A percentile compares a stretch with the other conserved stretches of the same genome.
phyloP scores from a whole-genome alignment of 176 grass and related monocot genomes.

The Secale cereale region DNA sequence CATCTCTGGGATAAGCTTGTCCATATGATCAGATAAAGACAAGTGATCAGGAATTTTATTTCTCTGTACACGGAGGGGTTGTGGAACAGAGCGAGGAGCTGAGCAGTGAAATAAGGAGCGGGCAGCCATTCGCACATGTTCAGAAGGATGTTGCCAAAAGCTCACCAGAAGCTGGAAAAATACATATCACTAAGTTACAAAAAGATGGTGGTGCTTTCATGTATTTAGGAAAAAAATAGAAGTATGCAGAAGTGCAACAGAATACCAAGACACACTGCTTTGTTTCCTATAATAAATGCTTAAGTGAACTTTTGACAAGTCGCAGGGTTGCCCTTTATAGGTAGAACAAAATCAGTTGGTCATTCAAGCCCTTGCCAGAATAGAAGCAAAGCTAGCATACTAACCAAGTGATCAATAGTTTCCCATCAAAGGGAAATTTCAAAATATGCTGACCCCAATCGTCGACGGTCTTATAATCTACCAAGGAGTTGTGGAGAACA shows the following conservation, averaged over 20 bases:
- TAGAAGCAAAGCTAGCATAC: background rate
- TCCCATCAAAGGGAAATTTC: background rate
- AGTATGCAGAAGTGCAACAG: background rate
- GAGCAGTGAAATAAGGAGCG: constrained; percentile 96
- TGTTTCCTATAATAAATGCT: background rate
- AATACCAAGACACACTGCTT: background rate
- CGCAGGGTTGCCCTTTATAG: background rate
- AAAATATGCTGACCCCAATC: background rate
- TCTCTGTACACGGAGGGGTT: constrained; percentile 61
- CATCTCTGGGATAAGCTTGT: constrained; percentile 18
- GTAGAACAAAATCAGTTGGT: background rate
- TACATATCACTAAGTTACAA: background rate
- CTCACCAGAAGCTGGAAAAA: constrained; percentile 87
- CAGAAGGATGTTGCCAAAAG: constrained; percentile 93
- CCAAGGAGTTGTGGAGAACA: background rate
- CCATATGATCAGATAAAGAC: constrained; percentile 29
- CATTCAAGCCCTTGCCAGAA: background rate
- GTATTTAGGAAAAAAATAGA: constrained; percentile 20
- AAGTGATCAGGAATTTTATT: constrained; percentile 38
- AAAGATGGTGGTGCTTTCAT: background rate
- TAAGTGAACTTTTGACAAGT: background rate
- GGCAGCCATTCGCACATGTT: constrained; percentile 97
- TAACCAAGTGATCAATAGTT: background rate
- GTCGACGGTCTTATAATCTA: background rate
- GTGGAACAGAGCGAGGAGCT: constrained; percentile 80